Base-by-base conservation (phyloP, 257 asterid genomes). In the Penstemon barbatus region DNA sequence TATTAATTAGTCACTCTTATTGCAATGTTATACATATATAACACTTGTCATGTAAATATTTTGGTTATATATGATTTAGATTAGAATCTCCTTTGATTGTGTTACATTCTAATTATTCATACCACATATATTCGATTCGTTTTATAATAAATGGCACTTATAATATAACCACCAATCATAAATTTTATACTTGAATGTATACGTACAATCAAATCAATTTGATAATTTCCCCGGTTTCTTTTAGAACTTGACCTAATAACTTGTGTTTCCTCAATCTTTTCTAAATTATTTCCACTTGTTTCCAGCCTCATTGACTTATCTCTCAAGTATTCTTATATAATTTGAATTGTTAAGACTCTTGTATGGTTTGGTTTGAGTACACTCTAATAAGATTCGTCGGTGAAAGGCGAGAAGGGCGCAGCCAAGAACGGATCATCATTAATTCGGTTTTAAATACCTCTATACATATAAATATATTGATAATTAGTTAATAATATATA, bases 401-500 rank as follows among this genome's bases (percentile, higher is more conserved):
- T 76, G 89, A 81, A 50, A 50, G 42, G 81, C 87, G 86, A 75
- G 69, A 77, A 79, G 77, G 57, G 40, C 86, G 95, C 90, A 89
- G 84, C 84, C 86, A 63, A 85, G 82, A 71, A 76, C 84, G 91
- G 96, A 87, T 89, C 95, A 71, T 43, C 75, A 75, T 77, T 80
- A 64, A 81, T 80, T 66, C 9, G 62, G 58, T 15, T 6, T 15
- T 73, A 41, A 67, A 18, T 73, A 18, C 33, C 2, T 74, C 51
- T 19, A 10, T 10, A 3, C 45, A 69, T 41, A 13, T 7, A 55
- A 8, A 3, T 13, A 9, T 53, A 51, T 62, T 40, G 51, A 0
- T 40, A 42, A 37, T 13, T 61, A 61, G n/a, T 39, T 39, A 61
- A 40, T 41, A 44, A 12, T 61, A 50, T 15, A 40, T 5, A n/a